Evolutionary conservation across 257 asterid species (phyloP).

Genomic region (Thymus mandschuricus): DNA sequence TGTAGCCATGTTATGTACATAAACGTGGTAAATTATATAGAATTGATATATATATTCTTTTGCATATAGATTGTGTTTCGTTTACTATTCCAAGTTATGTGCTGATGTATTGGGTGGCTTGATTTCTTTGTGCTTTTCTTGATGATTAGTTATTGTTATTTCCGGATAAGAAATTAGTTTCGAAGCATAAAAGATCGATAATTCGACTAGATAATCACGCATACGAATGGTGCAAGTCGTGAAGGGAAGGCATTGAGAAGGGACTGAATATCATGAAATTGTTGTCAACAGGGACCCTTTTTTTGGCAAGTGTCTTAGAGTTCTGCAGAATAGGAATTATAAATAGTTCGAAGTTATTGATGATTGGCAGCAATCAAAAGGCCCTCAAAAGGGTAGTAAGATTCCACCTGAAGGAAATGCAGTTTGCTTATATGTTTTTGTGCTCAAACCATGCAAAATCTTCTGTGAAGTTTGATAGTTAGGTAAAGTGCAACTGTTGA

Average conservation of each 20-base stretch:
- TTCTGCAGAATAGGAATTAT: no score
- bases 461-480: background rate
- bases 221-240: background rate
- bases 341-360: background rate
- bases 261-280: background rate
- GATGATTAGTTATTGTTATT: background rate
- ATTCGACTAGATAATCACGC: background rate
- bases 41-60: background rate
- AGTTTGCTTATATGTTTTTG: background rate
- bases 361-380: background rate
- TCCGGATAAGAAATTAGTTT: background rate
- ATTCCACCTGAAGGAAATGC: background rate
- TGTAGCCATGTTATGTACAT: slow-evolving; percentile 20
- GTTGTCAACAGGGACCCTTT: background rate
- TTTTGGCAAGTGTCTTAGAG: background rate
- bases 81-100: background rate
- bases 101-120: background rate
- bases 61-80: background rate
- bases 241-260: background rate
- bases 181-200: background rate
- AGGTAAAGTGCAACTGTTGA: background rate
- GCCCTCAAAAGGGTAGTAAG: slow-evolving; percentile 2
- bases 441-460: background rate
- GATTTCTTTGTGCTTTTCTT: slow-evolving; percentile 8
- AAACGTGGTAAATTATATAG: background rate